Evolutionary conservation across 805 yeast genomes (phyloP), one percentile per base, ranked within the genome.

Genomic region (Suhomyces faveliae): DNA sequence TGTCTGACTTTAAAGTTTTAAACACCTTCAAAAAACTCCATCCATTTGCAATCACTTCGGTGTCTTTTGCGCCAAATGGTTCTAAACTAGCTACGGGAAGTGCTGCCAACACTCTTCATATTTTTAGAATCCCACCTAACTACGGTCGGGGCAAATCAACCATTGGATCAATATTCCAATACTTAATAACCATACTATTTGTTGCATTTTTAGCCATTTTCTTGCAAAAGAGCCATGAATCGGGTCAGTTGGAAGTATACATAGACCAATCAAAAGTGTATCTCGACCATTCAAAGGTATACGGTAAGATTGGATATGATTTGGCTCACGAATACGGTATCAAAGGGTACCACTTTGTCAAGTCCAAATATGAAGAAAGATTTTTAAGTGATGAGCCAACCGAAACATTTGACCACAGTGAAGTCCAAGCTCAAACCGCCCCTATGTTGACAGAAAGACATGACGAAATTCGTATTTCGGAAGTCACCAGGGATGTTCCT

Each of bases 31-130:
- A 77, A 38, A 79, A 85, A 51, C 82, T 87, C 46, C 97, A 90
- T 62, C 71, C 77, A 7, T 87, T 87, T 63, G 89, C 95, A 21
- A 83, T 89, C 45, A 89, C 97, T 0, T 76, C 79, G 39, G 80
- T 88, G 8, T 70, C 80, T 2, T 83, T 89, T 50, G 83, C 89
- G 4, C 84, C 87, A 11, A 75, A 81, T 60, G 89, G 91, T 6
- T 67, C 78, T 43, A 75, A 74, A 47, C 66, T 89, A 42, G 92
- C 89, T 2, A 78, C 89, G 19, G 84, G 82, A 0, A 84, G 92
- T 27, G 95, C 91, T 1, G 87, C 94, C 2, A 84, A 85, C 51
- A 76, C 89, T 1, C 78, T 89, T 23, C 81, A 77, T 55, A 81
- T 89, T 7, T 67, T 84, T 48, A 73, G 71, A 48, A 63, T 89